Percentiles rank a stretch among this genome's conserved stretches.
These are phyloP conservation scores for Pichia cephalocereana DNA, from an alignment of 805 yeast genomes.

Conservation along the genomic window DNA sequence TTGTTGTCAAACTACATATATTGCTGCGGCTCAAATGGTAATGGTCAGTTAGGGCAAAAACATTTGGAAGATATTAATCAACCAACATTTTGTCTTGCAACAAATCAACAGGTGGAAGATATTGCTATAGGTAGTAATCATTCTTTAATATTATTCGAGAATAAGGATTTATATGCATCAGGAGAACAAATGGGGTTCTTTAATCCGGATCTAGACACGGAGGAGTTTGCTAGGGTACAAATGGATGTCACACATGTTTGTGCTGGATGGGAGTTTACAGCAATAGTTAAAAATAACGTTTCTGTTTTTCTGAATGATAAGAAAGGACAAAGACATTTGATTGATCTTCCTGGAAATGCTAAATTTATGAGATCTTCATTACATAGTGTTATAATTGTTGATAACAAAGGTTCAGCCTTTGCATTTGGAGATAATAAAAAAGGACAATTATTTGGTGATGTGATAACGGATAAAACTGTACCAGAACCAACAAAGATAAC, in stretches of 20 bases:
- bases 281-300: constrained; percentile 35
- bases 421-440: constrained; percentile 67
- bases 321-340: not conserved
- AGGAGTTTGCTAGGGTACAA: not conserved
- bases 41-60: constrained; percentile 59
- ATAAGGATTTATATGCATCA: constrained; percentile 44
- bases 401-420: constrained; percentile 34
- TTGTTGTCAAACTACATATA: too few relatives aligned
- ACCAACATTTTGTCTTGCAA: constrained; percentile 13
- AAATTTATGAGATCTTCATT: constrained; percentile 28
- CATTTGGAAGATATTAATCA: constrained; percentile 39
- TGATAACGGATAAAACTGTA: constrained; percentile 10
- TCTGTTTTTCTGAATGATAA: constrained; percentile 46
- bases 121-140: constrained; percentile 85
- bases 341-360: not conserved
- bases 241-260: constrained; percentile 31
- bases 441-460: constrained; percentile 39
- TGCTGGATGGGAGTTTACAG: constrained; percentile 77
- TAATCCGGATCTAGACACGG: too few relatives aligned
- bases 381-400: constrained; percentile 33
- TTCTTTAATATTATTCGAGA: constrained; percentile 46
- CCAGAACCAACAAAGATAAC: constrained; percentile 16
- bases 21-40: constrained; percentile 75
- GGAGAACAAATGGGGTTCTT: constrained; percentile 1
- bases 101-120: constrained; percentile 10